A percentile compares a stretch with the other conserved stretches of the same genome.
These are phyloP conservation scores for Mucor racemosus DNA, from an alignment of 371 early-diverging fungal genomes.

Conservation along the genomic window DNA sequence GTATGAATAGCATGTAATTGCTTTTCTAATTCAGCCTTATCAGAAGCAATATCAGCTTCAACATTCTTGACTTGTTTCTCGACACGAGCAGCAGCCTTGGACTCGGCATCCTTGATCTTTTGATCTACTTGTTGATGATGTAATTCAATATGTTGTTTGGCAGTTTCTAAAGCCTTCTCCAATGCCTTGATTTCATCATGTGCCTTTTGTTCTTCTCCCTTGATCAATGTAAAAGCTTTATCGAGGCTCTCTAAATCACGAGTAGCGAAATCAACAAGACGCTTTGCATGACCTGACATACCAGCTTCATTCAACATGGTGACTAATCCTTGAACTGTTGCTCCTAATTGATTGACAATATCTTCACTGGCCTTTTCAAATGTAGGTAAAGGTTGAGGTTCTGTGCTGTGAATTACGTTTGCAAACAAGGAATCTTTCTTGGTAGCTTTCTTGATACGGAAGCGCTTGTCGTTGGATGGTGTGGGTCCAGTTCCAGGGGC, in stretches of 20 bases:
- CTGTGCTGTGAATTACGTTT: slow-evolving; percentile 37
- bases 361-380: slow-evolving; percentile 26
- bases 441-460: slow-evolving; percentile 4
- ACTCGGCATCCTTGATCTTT: slow-evolving; percentile 28
- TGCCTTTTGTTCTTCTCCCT: slow-evolving; percentile 31
- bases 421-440: slow-evolving; percentile 33
- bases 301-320: slow-evolving; percentile 46
- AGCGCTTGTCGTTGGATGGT: slow-evolving; percentile 21
- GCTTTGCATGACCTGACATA: slow-evolving; percentile 47
- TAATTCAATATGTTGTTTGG: slow-evolving; percentile 12
- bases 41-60: slow-evolving; percentile 42
- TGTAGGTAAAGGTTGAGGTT: slow-evolving; percentile 28
- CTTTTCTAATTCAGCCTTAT: slow-evolving; percentile 33
- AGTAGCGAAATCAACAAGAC: slow-evolving; percentile 42
- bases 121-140: slow-evolving; percentile 25
- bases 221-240: slow-evolving; percentile 27
- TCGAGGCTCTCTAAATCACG: slow-evolving; percentile 38
- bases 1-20: slow-evolving; percentile 30
- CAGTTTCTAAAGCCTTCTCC: slow-evolving; percentile 4
- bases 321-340: slow-evolving; percentile 39
- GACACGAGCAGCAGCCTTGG: slow-evolving; percentile 33
- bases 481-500: slow-evolving; percentile 31
- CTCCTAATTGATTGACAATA: slow-evolving; percentile 33
- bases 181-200: slow-evolving; percentile 24
- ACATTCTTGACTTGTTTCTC: slow-evolving; percentile 47